phyloP scores from a whole-genome alignment of 2,329 filamentous ascomycete genomes.

The Fusarium poae region DNA sequence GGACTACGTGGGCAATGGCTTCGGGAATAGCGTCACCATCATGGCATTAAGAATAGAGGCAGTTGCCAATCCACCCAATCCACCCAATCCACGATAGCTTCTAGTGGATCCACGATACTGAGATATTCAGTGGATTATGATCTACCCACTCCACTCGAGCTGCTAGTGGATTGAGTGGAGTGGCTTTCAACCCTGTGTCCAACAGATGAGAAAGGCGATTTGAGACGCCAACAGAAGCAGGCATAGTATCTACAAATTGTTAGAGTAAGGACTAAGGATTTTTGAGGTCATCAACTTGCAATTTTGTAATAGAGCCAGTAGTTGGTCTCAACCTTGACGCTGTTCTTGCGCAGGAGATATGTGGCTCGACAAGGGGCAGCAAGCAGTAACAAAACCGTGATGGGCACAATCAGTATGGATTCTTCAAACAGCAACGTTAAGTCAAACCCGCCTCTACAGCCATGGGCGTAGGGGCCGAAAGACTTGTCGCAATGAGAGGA shows the following conservation, averaged over 20 bases:
- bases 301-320: slow-evolving; percentile 38
- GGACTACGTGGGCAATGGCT: too few species aligned
- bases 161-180: too few species aligned
- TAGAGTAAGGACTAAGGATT: background rate
- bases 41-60: too few species aligned
- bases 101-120: too few species aligned
- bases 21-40: too few species aligned
- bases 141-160: too few species aligned
- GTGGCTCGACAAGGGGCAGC: slow-evolving; percentile 40
- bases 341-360: slow-evolving; percentile 39
- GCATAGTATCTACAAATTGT: slow-evolving; percentile 23
- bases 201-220: slow-evolving; percentile 22
- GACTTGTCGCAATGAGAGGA: slow-evolving; percentile 30
- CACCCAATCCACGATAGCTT: too few species aligned
- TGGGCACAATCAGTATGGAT: slow-evolving; percentile 50
- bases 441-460: slow-evolving; percentile 61
- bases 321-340: slow-evolving; percentile 34
- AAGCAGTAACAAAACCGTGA: slow-evolving; percentile 48
- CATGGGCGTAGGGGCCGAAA: slow-evolving; percentile 38
- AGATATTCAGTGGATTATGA: too few species aligned
- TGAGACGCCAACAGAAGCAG: slow-evolving; percentile 22
- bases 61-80: too few species aligned
- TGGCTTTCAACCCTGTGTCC: too few species aligned
- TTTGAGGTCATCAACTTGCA: slow-evolving; percentile 20
- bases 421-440: slow-evolving; percentile 62